Percentiles rank a stretch among this genome's conserved stretches.
phyloP scores from a whole-genome alignment of 306 rosid genomes.

The Acacia crassicarpa region DNA sequence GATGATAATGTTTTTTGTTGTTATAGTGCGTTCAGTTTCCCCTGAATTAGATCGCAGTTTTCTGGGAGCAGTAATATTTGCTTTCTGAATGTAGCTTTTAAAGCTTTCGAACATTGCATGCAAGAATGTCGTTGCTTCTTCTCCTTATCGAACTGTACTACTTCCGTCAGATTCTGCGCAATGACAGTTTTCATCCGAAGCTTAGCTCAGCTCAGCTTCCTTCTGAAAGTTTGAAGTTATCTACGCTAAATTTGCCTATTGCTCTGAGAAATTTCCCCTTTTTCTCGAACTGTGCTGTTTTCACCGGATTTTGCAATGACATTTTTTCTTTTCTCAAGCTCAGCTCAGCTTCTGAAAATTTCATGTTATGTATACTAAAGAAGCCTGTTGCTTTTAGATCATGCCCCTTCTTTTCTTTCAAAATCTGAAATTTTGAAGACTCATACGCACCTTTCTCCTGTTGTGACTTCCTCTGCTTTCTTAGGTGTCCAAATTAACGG shows the following conservation, averaged over 20 bases:
- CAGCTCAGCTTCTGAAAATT: neutral
- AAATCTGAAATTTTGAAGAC: neutral
- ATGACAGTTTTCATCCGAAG: conserved; percentile 1
- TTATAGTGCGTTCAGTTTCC: neutral
- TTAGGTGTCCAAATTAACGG: neutral
- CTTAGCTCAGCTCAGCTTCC: neutral
- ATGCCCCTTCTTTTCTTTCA: neutral
- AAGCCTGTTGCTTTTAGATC: neutral
- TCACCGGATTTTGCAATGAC: conserved; percentile 3
- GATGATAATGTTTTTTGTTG: neutral
- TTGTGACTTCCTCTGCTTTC: neutral
- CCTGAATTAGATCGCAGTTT: conserved; percentile 24
- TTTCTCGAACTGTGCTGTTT: neutral
- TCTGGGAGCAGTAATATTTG: conserved; percentile 1
- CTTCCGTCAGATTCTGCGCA: conserved; percentile 11
- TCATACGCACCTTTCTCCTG: neutral
- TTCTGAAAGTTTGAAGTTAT: neutral
- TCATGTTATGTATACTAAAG: neutral
- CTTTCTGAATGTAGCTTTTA: neutral
- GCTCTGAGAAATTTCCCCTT: neutral
- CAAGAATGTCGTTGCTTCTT: conserved; percentile 43
- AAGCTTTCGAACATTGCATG: conserved; percentile 7
- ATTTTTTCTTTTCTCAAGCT: neutral
- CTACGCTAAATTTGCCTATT: neutral
- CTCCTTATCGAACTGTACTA: neutral